Evolutionary conservation across 495 filamentous ascomycete genomes (phyloP), one percentile per base, ranked within the genome.

Genomic region (Tetracladium setigerum): DNA sequence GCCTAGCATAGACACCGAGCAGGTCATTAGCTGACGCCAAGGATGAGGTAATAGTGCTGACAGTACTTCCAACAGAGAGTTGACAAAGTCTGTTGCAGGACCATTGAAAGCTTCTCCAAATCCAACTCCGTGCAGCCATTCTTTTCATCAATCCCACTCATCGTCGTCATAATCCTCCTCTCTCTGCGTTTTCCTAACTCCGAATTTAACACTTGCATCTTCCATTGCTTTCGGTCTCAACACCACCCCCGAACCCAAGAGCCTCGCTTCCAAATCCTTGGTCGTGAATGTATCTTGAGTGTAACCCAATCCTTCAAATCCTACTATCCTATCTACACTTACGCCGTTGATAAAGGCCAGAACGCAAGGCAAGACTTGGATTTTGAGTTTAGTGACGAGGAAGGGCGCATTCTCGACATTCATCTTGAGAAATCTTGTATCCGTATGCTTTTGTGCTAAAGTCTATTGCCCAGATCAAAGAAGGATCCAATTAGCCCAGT

Each of bases 351-450:
- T 66, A 52, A 89, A 89, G 17, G 76, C 78, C 53, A 90, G 76
- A 43, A 90, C 81, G 55, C 85, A 90, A 0, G 86, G 86, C 34
- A 90, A 59, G 1, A 89, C 79, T 48, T 79, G 66, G 8, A 90
- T 72, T 38, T 78, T 79, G 38, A 90, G 58, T 47, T 81, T 86
- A 51, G 78, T 75, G 10, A 85, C 82, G 16, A 90, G 61, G 46
- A 88, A 90, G 0, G 84, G 81, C 34, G 81, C 82, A 42, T 85
- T 79, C 31, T 81, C 79, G 37, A 89, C 86, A 54, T 83, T 77
- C 14, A 87, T 82, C 7, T 71, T 69, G 17, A 84, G 67, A 56
- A 89, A 83, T 10, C 81, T 68, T 2, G 84, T 81, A 53, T 86
- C 83, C 43, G 80, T 73, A 61, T 90, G 84, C 38, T 64, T 72